Evolutionary conservation across 164 flowering plant species (phyloP).

Genomic region (Vitis labrusca): DNA sequence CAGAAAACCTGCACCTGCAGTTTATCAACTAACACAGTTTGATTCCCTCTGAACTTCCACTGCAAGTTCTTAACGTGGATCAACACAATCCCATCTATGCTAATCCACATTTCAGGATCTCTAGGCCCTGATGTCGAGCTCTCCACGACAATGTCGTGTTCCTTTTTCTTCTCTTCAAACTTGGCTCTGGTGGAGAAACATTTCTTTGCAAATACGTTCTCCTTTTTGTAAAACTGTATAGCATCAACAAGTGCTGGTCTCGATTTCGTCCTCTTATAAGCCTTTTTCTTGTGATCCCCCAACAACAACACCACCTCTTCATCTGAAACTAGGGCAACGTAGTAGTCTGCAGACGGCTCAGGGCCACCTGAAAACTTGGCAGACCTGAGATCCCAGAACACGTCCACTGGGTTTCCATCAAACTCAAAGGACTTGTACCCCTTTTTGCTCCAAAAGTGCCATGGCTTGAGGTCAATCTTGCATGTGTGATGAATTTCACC

Average conservation of each 20-base stretch:
- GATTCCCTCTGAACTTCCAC: conserved; percentile 75
- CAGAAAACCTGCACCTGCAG: conserved; percentile 56
- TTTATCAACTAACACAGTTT: conserved; percentile 40
- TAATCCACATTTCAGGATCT: conserved; percentile 64
- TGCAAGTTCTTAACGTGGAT: conserved; percentile 56
- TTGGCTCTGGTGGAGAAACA: conserved; percentile 69
- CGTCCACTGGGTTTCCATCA: conserved; percentile 54
- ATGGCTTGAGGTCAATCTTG: conserved; percentile 90
- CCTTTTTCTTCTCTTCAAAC: conserved; percentile 57
- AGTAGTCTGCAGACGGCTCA: conserved; percentile 68
- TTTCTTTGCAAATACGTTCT: conserved; percentile 72
- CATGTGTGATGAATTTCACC: conserved; percentile 45
- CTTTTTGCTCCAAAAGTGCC: conserved; percentile 94
- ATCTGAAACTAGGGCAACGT: conserved; percentile 70
- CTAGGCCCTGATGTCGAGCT: conserved; percentile 53
- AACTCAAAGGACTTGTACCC: conserved; percentile 76
- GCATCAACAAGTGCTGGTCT: conserved; percentile 75
- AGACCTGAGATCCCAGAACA: conserved; percentile 78
- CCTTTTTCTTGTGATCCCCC: conserved; percentile 84
- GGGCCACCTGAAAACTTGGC: conserved; percentile 73
- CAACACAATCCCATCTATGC: conserved; percentile 56
- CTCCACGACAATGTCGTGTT: conserved; percentile 79
- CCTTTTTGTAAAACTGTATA: conserved; percentile 54
- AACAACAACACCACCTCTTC: conserved; percentile 79
- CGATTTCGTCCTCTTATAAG: conserved; percentile 69